These are phyloP conservation scores for Diddensiella santjacobensis DNA, from an alignment of 805 yeast species.

Conservation along the genomic window DNA sequence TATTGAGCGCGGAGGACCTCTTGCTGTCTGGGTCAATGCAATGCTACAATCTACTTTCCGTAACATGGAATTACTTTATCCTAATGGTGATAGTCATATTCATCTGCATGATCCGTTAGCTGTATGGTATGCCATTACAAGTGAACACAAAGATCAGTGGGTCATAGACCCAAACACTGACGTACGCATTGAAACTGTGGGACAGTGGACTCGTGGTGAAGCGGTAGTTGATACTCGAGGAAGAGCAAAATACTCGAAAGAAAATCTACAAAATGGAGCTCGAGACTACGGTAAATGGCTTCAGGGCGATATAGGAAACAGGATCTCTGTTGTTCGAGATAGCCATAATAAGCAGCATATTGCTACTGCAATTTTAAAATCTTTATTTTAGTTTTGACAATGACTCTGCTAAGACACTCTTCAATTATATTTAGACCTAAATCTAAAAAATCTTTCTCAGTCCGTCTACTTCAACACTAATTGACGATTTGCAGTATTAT, in stretches of 20 bases:
- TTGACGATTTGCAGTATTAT: no score
- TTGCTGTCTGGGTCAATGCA: no score
- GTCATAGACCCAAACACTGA: neutral
- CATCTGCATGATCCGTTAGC: constrained; percentile 41
- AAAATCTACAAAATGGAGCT: neutral
- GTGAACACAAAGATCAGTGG: neutral
- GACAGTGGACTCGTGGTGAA: neutral
- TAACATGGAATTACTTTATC: no score
- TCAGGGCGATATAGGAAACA: neutral
- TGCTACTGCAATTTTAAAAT: no score
- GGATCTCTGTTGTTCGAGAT: neutral
- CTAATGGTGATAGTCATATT: no score
- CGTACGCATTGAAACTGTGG: neutral
- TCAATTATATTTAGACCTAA: no score
- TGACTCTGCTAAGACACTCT: no score
- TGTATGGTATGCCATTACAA: constrained; percentile 31
- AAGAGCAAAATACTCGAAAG: neutral
- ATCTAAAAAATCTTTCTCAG: no score
- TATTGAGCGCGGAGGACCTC: no score
- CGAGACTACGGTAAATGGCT: neutral
- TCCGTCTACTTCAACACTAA: no score
- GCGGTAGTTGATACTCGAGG: neutral
- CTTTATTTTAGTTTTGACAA: no score
- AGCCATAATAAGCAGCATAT: neutral
- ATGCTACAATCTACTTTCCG: no score